These are phyloP conservation scores for Wallacemonas collosoma DNA, from an alignment of 208 protist genomes.

Conservation along the genomic window DNA sequence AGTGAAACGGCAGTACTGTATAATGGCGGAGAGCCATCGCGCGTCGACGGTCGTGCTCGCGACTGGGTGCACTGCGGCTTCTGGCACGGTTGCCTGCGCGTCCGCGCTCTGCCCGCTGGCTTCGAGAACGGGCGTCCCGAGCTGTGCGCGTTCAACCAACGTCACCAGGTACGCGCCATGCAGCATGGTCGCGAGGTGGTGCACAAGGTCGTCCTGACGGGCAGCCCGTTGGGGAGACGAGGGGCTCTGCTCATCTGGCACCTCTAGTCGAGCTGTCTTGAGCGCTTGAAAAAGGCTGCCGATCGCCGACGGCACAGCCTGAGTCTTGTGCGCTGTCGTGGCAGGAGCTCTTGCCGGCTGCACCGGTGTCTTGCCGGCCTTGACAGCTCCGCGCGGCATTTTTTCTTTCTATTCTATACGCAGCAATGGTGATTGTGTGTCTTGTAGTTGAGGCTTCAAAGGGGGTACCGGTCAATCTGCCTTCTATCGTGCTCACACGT, in stretches of 20 bases:
- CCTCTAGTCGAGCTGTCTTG: conserved; percentile 4
- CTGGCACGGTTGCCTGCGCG: not conserved
- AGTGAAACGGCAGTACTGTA: conserved; percentile 56
- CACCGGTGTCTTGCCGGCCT: not conserved
- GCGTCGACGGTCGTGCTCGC: conserved; percentile 29
- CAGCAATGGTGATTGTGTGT: not conserved
- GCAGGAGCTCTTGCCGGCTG: not conserved
- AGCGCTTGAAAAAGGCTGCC: conserved; percentile 21
- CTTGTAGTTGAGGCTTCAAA: not conserved
- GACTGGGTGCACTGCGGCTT: not conserved
- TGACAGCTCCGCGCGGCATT: not conserved
- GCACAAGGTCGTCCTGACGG: conserved; percentile 15
- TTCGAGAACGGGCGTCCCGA: conserved; percentile 24
- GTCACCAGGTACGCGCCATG: conserved; percentile 77
- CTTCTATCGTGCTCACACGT: too few relatives aligned
- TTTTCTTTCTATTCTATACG: not conserved
- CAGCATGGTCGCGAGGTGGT: conserved; percentile 52
- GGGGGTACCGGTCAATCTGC: too few relatives aligned
- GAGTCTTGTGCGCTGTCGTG: not conserved
- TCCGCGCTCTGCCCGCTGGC: not conserved
- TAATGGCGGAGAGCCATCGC: conserved; percentile 69
- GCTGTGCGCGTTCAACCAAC: conserved; percentile 68
- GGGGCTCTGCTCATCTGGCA: not conserved
- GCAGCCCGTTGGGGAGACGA: not conserved
- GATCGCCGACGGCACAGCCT: conserved; percentile 3